phyloP scores from a whole-genome alignment of 768 basidiomycete species.

The Sutorius australiensis region DNA sequence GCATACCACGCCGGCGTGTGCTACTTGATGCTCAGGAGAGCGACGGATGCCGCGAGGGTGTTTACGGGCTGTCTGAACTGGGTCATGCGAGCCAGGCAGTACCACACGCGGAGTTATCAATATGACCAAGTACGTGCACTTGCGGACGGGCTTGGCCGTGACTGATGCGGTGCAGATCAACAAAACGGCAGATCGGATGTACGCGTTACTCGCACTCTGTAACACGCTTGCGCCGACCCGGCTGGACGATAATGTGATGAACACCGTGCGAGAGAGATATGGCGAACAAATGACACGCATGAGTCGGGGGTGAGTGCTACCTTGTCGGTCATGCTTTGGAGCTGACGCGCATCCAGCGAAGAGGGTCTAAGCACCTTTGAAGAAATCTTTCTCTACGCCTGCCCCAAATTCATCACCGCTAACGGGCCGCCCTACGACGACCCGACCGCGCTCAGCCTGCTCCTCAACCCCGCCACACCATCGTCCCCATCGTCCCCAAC shows the following conservation, averaged over 20 bases:
- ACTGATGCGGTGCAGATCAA: constrained; percentile 59
- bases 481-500: constrained; percentile 31
- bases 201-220: constrained; percentile 91
- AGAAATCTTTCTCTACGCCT: constrained; percentile 83
- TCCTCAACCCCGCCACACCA: constrained; percentile 38
- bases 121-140: constrained; percentile 74
- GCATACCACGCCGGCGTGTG: constrained; percentile 97
- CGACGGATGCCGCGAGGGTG: constrained; percentile 91
- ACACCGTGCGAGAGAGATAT: constrained; percentile 88
- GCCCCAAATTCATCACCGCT: constrained; percentile 95
- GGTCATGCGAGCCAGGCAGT: constrained; percentile 93
- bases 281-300: constrained; percentile 89
- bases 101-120: constrained; percentile 94
- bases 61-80: constrained; percentile 93
- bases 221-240: constrained; percentile 89
- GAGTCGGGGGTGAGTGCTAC: constrained; percentile 64
- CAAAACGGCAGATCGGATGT: constrained; percentile 98
- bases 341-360: constrained; percentile 38
- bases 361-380: constrained; percentile 55
- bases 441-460: constrained; percentile 50
- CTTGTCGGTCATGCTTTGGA: background rate
- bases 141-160: background rate
- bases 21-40: constrained; percentile 92
- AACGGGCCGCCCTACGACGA: constrained; percentile 95
- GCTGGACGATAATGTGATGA: constrained; percentile 91